Evolutionary conservation across 495 filamentous ascomycete species (phyloP).

Genomic region (Aspergillus avenaceus): DNA sequence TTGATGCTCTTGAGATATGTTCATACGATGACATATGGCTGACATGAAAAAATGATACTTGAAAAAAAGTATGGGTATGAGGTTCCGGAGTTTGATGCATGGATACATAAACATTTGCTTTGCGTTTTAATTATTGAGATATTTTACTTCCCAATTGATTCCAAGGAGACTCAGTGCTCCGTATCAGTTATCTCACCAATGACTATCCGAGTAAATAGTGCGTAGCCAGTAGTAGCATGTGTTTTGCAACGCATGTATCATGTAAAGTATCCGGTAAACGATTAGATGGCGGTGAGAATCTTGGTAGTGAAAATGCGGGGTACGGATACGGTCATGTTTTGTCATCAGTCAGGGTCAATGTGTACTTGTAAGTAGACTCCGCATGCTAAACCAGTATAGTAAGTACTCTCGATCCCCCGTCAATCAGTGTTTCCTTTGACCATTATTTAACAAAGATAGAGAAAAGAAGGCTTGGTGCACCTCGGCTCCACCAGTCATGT

Average conservation of each 20-base stretch:
- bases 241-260: no score
- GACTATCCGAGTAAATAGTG: no score
- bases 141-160: neutral
- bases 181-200: neutral
- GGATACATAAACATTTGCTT: slow-evolving; percentile 10
- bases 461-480: neutral
- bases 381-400: no score
- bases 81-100: slow-evolving; percentile 27
- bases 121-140: slow-evolving; percentile 5
- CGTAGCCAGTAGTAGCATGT: no score
- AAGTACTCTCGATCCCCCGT: no score
- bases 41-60: slow-evolving; percentile 23
- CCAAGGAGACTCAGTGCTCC: neutral
- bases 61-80: slow-evolving; percentile 30
- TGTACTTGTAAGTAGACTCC: no score
- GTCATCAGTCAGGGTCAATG: no score
- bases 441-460: neutral
- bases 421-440: no score
- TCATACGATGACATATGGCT: slow-evolving; percentile 29
- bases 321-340: no score
- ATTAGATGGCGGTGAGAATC: no score
- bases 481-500: slow-evolving; percentile 11
- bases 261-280: no score
- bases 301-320: no score
- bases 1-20: slow-evolving; percentile 22